A percentile compares a stretch with the other conserved stretches of the same genome.
phyloP scores from a whole-genome alignment of 768 basidiomycete genomes.

The Agaricus subrufescens region DNA sequence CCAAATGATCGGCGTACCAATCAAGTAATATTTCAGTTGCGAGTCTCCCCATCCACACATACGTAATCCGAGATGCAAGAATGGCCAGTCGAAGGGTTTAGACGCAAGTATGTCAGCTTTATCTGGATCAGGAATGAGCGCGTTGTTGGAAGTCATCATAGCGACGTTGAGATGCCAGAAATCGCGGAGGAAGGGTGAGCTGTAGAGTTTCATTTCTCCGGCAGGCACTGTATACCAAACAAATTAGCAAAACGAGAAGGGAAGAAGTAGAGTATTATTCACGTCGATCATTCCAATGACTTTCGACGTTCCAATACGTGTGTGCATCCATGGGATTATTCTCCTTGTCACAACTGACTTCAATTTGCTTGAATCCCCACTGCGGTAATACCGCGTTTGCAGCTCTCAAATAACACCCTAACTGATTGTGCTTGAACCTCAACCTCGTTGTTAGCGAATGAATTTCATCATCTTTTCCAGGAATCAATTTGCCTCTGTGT shows the following conservation, averaged over 20 bases:
- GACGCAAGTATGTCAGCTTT: slow-evolving; percentile 98
- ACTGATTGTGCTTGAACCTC: slow-evolving; percentile 70
- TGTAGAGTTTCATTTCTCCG: slow-evolving; percentile 79
- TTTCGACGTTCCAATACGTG: slow-evolving; percentile 98
- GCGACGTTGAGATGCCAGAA: slow-evolving; percentile 99
- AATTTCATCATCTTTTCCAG: slow-evolving; percentile 53
- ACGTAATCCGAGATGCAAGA: slow-evolving; percentile 81
- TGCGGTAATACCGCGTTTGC: slow-evolving; percentile 87
- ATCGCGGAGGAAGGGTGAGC: slow-evolving; percentile 90
- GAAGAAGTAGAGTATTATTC: slow-evolving; percentile 28
- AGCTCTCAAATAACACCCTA: slow-evolving; percentile 88
- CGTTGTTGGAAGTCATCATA: slow-evolving; percentile 99
- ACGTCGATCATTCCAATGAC: slow-evolving; percentile 95
- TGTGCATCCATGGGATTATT: slow-evolving; percentile 76
- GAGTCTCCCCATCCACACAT: slow-evolving; percentile 96
- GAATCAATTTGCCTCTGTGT: slow-evolving; percentile 45
- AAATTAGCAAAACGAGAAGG: neutral
- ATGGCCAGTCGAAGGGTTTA: slow-evolving; percentile 90
- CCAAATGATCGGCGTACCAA: slow-evolving; percentile 92
- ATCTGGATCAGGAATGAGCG: slow-evolving; percentile 94
- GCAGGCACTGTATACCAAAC: slow-evolving; percentile 58
- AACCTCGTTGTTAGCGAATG: slow-evolving; percentile 90
- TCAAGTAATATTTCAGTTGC: slow-evolving; percentile 88
- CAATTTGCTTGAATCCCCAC: slow-evolving; percentile 99
- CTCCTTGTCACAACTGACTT: slow-evolving; percentile 90